Evolutionary conservation across 2,329 filamentous ascomycete species (phyloP).

Genomic region (Cercospora sesami): DNA sequence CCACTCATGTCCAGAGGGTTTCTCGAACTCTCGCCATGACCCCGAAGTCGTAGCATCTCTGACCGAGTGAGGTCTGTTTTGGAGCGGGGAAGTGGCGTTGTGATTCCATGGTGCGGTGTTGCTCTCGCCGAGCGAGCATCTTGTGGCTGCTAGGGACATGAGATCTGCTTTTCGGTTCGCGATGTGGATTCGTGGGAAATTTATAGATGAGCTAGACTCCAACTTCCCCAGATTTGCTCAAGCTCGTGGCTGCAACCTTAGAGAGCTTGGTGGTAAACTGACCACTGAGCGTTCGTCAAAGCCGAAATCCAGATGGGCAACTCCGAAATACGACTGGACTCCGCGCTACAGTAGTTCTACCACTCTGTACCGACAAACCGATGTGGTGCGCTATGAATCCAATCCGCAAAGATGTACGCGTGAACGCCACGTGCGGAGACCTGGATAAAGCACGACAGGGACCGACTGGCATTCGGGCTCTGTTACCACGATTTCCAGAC

Average conservation of each 20-base stretch:
- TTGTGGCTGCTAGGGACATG: neutral
- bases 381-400: neutral
- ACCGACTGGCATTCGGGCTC: neutral
- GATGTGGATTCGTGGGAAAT: neutral
- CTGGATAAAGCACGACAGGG: neutral
- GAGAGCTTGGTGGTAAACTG: neutral
- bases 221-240: neutral
- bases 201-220: neutral
- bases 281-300: neutral
- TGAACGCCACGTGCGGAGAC: neutral
- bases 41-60: neutral
- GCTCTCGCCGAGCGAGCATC: neutral
- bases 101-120: neutral
- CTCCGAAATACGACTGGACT: neutral
- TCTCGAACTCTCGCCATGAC: neutral
- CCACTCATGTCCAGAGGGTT: neutral
- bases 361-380: neutral
- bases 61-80: neutral
- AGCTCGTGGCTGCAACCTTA: neutral
- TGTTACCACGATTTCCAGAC: neutral
- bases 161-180: neutral
- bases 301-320: neutral
- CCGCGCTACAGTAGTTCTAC: neutral
- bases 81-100: neutral
- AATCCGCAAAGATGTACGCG: neutral